Base-by-base conservation (phyloP, 441 rosid species). In the Erysimum pusillum region DNA sequence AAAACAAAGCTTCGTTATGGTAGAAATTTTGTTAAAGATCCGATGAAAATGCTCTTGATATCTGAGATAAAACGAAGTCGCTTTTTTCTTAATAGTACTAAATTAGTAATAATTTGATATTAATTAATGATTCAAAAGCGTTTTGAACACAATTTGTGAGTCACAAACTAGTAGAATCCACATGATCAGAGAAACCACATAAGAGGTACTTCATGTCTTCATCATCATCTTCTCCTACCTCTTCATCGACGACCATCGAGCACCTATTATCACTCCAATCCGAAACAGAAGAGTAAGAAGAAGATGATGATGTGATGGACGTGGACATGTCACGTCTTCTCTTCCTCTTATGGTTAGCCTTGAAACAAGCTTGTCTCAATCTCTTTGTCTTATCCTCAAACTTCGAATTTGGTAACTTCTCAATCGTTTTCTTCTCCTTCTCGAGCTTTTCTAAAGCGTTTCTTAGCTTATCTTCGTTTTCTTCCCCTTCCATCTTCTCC, bases 341-440 rank as follows among this genome's bases (percentile, higher is more conserved):
- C 63, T 73, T 73, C 77, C 71, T 88, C 87, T 85, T 92, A 84
- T 90, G 88, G 63, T 83, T 90, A 8, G 90, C 89, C 84, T 90
- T 92, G 67, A 89, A 90, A 73, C 87, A 90, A 0, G 93, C 93
- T 73, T 92, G 94, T 67, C 97, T 83, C 4, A 89, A 76, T 83
- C 90, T 84, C 71, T 83, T 92, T 0, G 93, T 90, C 32, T 69
- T 76, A 45, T 74, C 79, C 49, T 83, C 84, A 15, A 90, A 79
- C 45, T 89, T 61, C 83, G 81, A 22, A 12, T 92, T 88, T 1
- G 96, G 96, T 35, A 59, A 41, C 65, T 85, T 84, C 75, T 90
- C 91, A 14, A 89, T 64, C 75, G 48, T 15, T 80, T 60, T 84
- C 82, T 60, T 83, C 78, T 92, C 91, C 48, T 69, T 86, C 80